Conservation (phyloP, 179 eudicot species). For the Heliamphora pulchella region DNA sequence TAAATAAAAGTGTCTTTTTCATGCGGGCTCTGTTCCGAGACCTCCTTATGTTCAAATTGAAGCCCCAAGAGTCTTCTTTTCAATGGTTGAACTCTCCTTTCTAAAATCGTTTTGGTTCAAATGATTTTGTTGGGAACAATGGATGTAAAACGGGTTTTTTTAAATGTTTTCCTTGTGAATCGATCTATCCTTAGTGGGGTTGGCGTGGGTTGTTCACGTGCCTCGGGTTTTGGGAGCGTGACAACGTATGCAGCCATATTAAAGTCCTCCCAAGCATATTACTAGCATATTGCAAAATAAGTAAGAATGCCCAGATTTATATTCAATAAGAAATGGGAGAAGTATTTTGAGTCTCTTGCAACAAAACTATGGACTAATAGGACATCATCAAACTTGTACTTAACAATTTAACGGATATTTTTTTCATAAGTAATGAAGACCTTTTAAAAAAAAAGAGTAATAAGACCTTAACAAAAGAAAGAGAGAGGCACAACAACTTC, state of each 20-base stretch:
- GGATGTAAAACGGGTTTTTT: no score
- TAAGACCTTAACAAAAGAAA: neutral
- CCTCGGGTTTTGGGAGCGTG: no score
- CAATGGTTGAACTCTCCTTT: no score
- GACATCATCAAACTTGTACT: neutral
- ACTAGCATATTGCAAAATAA: neutral
- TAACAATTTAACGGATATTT: neutral
- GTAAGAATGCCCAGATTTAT: conserved; percentile 6
- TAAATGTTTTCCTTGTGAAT: no score
- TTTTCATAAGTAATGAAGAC: neutral
- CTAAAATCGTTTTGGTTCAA: no score
- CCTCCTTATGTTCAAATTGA: no score
- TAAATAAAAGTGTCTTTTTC: no score
- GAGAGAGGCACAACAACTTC: neutral
- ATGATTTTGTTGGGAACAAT: no score
- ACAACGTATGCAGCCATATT: neutral
- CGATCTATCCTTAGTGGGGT: no score
- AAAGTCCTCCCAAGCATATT: neutral
- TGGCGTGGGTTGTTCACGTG: no score
- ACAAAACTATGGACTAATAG: neutral
- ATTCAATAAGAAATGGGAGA: neutral
- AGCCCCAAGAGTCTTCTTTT: no score
- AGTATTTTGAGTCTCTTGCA: neutral
- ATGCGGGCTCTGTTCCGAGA: no score
- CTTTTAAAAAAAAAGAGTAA: neutral